Evolutionary conservation across 1,139 yeast genomes (phyloP), one percentile per base, ranked within the genome.

Genomic region (Zhuliangozyma blackwelliae): DNA sequence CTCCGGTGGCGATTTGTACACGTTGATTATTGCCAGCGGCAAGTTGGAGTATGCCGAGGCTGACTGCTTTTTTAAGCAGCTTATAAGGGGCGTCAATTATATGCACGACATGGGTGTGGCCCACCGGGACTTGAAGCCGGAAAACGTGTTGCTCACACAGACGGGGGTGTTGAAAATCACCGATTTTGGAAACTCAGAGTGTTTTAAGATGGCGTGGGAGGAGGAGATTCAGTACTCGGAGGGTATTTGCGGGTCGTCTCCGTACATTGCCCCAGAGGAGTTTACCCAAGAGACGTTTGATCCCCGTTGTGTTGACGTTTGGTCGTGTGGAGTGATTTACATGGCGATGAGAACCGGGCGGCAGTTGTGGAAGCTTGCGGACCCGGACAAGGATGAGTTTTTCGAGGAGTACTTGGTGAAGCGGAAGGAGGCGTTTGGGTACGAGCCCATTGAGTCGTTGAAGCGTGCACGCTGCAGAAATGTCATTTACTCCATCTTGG

Each of bases 311-410:
- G 94, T 89, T 9, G 97, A 92, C 59, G 79, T 92, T 33, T 92
- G 98, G 98, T 85, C 97, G 0, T 83, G 95, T 59, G 98, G 97
- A 35, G 94, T 92, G 16, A 87, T 92, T 32, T 92, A 90, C 60
- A 89, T 92, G 97, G 97, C 96, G 8, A 90, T 92, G 97, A 74
- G 97, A 54, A 87, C 96, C 0, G 98, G 97, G 1, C 73, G 96
- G 39, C 96, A 90, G 52, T 63, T 92, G 40, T 92, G 98, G 98
- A 82, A 84, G 50, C 67, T 81, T 40, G 97, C 97, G 3, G 79
- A 77, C 44, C 63, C 73, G 2, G 74, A 69, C 33, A 87, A 80
- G 37, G 97, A 92, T 57, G 94, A 82, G 48, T 87, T 85, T 55
- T 90, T 81, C 58, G 65, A 70, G 33, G 81, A 75, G 48, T 92